Evolutionary conservation across 306 rosid species (phyloP), one percentile per base, ranked within the genome.

Genomic region (Vigna angularis): DNA sequence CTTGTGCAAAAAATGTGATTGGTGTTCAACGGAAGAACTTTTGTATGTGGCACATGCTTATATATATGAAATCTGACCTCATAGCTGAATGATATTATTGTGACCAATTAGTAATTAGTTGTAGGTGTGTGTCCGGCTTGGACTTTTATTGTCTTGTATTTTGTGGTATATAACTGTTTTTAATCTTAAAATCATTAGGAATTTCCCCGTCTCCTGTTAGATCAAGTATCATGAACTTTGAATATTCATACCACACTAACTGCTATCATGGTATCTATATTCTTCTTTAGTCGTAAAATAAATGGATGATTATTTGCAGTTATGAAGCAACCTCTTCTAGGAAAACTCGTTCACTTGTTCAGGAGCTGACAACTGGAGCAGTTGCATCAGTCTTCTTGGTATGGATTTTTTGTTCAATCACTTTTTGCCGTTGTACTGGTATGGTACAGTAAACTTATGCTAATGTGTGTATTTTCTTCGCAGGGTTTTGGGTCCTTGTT

Each of bases 401-500:
- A 83, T 38, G 82, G 26, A 24, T n/a, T 47, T 4, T 36, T 61
- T 58, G 14, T 63, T 64, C 52, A 9, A 24, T 65, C 72, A 16
- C 61, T 58, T 44, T 20, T 28, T 80, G 82, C 12, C 70, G 32
- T 59, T 76, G 57, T 40, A 45, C 72, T 51, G 10, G 40, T 81
- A 47, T 66, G 72, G 24, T 28, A 17, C 18, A 36, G 79, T 63
- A 76, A 83, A 86, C 80, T 79, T 58, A 36, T 14, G 53, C 59
- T 40, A 17, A 16, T 22, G 32, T 70, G 26, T 69, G 51, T 76
- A 5, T 81, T 64, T 53, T 71, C 75, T 76, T 76, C 64, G 71
- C 93, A 90, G 96, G 96, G 96, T 80, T 90, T 96, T 59, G 99
- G 98, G 38, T 88, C 97, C 49, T 86, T 96, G 93, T 93, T 91